A percentile compares a stretch with the other conserved stretches of the same genome.
These are phyloP conservation scores for Microthlaspi erraticum DNA, from an alignment of 345 rosid genomes.

Conservation along the genomic window DNA sequence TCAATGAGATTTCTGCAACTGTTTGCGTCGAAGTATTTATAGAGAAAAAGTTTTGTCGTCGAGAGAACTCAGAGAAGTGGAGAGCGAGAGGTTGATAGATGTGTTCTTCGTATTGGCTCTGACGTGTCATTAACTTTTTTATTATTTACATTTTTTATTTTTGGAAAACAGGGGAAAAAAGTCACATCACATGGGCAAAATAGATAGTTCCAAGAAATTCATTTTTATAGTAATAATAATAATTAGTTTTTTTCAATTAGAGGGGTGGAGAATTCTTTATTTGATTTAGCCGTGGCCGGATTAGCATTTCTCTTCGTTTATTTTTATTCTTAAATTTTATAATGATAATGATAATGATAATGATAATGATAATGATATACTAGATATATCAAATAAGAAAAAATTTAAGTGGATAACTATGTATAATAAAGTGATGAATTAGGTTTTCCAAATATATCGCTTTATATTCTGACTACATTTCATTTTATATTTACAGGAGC, in stretches of 20 bases:
- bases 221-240: neutral
- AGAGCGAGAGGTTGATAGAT: constrained; percentile 30
- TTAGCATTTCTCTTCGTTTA: too few relatives aligned
- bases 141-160: neutral
- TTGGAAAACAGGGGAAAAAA: neutral
- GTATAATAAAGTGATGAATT: too few relatives aligned
- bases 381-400: too few relatives aligned
- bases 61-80: constrained; percentile 17
- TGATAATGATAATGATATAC: too few relatives aligned
- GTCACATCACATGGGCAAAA: constrained; percentile 21
- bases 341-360: too few relatives aligned
- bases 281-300: too few relatives aligned
- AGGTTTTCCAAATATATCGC: too few relatives aligned
- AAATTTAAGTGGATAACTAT: too few relatives aligned
- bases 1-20: constrained; percentile 31
- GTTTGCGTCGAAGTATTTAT: constrained; percentile 34
- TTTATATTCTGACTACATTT: neutral
- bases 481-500: neutral
- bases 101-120: constrained; percentile 37
- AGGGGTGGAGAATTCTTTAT: neutral
- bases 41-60: constrained; percentile 25
- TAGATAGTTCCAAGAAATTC: neutral
- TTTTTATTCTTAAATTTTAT: too few relatives aligned
- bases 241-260: neutral
- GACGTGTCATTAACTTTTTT: constrained; percentile 27